Base-by-base conservation (phyloP, 2,329 filamentous ascomycete genomes). In the Ceratocystiopsis sp. region DNA sequence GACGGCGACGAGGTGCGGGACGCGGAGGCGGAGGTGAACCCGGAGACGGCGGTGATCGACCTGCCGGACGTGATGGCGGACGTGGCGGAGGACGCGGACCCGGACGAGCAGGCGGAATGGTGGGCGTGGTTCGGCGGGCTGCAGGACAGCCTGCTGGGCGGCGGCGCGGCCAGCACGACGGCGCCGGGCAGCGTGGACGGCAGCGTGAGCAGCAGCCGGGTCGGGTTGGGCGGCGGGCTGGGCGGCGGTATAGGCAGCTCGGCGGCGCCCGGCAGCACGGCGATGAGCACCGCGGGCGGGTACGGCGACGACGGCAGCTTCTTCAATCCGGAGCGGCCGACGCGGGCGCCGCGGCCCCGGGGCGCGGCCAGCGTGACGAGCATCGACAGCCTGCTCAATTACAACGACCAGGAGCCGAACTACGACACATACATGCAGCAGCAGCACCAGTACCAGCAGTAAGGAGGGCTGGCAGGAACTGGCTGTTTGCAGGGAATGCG, bases 331-430 rank as follows among this genome's bases (percentile, higher is more conserved):
- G 18, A 25, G 3, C 21, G 37, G 2, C 21, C 32, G 19, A 37
- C 21, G 13, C 25, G 17, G 15, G 35, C 5, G 32, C 34, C 7
- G 13, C 39, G 36, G 25, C 42, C 37, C 4, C 41, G 39, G 9
- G 39, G 42, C 3, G 42, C 42, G 9, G 37, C 35, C 35, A 50
- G 47, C 32, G 43, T 49, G 15, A 44, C 38, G 19, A 51, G 49
- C 46, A 51, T 51, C n/a, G 45, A 46, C 48, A 49, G 49, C 16
- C 40, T 51, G 40, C 40, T 51, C 9, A 51, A 51, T 19, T 42
- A 40, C 37, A 42, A 36, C 21, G 46, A 49, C 37, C 39, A 47
- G 25, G 45, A 47, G 35, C 48, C 48, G 3, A 41, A 47, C 29
- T 41, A 43, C 5, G 38, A 42, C n/a, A 18, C 38, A 5, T 50